Evolutionary conservation across 768 basidiomycete genomes (phyloP), one percentile per base, ranked within the genome.

Genomic region (Cyclocybe aegerita): DNA sequence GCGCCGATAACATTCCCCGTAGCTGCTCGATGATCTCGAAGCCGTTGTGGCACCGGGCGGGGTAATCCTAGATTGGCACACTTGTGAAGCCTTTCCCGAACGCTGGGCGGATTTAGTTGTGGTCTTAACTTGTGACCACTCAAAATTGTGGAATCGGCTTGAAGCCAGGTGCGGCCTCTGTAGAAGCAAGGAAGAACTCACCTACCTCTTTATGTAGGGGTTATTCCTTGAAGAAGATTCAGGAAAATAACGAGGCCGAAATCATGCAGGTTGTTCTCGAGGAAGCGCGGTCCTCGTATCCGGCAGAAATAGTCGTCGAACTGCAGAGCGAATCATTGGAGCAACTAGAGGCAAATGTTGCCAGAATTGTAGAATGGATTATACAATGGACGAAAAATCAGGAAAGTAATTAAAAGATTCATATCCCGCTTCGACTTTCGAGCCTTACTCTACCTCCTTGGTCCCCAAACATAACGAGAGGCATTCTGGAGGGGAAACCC

Each of bases 211-310:
- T 48, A 38, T 49, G 29, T 66, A 98, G 95, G 53, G 80, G 81
- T 7, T 98, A 98, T 64, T 73, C 89, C 1, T 67, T 94, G 43
- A 91, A 91, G 66, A 99, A 99, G 70, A 92, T 99, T 4, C 90
- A 95, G 65, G 97, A 99, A 70, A 99, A 99, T 68, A 95, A 98
- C 67, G 89, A 95, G 62, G 94, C 95, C 9, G 97, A 99, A 72
- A 98, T 99, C 63, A 97, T 98, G 94, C 78, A 90, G 62, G 84
- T 94, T 44, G 85, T 97, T 34, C 72, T 89, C 9, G 87, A 91
- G 31, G 97, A 99, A 66, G 95, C 96, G 3, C 77, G 83, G 39
- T 83, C 84, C 35, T 90, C 93, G 0, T 99, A 98, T 66, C 79
- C 86, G 0, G 62, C 77, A n/a, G 86, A 90, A 66, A 89, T 96